phyloP scores from a whole-genome alignment of 2,329 filamentous ascomycete genomes.

The Colletotrichum lindemuthianum region DNA sequence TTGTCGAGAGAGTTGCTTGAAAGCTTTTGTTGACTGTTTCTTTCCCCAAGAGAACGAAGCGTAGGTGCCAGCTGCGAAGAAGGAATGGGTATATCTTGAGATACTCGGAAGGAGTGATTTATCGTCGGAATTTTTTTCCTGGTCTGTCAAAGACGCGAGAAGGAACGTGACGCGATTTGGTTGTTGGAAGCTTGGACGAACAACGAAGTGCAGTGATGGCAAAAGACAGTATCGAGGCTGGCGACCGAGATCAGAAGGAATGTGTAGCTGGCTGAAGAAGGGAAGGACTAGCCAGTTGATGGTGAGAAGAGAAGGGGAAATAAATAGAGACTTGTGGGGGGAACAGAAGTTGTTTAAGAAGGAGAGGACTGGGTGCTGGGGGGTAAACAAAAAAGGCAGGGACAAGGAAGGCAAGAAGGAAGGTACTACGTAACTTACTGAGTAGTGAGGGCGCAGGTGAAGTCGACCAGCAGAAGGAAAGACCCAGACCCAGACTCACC shows the following conservation, averaged over 20 bases:
- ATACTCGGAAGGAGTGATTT: slow-evolving; percentile 34
- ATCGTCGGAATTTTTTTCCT: slow-evolving; percentile 29
- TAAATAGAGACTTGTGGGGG: slow-evolving; percentile 25
- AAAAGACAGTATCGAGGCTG: slow-evolving; percentile 36
- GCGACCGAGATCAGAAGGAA: slow-evolving; percentile 38
- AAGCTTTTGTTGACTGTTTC: slow-evolving; percentile 23
- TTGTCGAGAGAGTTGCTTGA: slow-evolving; percentile 13
- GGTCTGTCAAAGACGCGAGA: slow-evolving; percentile 65
- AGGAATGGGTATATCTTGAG: slow-evolving; percentile 28
- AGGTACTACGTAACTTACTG: slow-evolving; percentile 12
- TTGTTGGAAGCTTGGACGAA: slow-evolving; percentile 39
- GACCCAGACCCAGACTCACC: slow-evolving; percentile 7
- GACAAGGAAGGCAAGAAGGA: slow-evolving; percentile 14
- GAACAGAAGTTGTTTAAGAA: slow-evolving; percentile 36
- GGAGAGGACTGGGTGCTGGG: slow-evolving; percentile 36
- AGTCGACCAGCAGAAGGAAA: slow-evolving; percentile 25
- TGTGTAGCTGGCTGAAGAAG: slow-evolving; percentile 31
- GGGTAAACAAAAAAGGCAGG: slow-evolving; percentile 25
- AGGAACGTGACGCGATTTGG: slow-evolving; percentile 49
- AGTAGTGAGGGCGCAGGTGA: slow-evolving; percentile 5
- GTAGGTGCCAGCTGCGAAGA: slow-evolving; percentile 26
- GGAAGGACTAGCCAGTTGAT: slow-evolving; percentile 33
- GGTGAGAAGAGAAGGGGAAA: slow-evolving; percentile 31
- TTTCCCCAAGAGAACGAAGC: slow-evolving; percentile 17
- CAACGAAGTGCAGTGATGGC: slow-evolving; percentile 19